Evolutionary conservation across 768 basidiomycete genomes (phyloP).

Genomic region (Russula sp.): DNA sequence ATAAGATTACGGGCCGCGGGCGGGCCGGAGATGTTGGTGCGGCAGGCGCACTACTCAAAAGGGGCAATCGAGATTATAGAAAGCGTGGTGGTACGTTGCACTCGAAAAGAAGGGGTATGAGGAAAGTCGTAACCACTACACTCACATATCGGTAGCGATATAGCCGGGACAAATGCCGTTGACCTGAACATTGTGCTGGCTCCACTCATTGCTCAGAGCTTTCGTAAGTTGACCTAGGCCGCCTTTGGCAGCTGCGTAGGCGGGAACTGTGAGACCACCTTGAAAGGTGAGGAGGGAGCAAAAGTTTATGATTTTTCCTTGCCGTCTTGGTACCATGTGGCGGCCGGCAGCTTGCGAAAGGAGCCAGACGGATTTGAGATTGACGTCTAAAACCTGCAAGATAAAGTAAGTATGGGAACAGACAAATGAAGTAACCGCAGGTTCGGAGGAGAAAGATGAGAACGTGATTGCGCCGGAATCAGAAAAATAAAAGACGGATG

Average conservation of each 20-base stretch:
- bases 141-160: constrained; percentile 81
- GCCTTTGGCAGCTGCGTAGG: constrained; percentile 89
- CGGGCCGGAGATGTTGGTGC: constrained; percentile 15
- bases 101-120: constrained; percentile 6
- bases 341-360: constrained; percentile 80
- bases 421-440: constrained; percentile 13
- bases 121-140: constrained; percentile 19
- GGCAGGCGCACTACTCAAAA: neutral
- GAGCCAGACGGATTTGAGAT: constrained; percentile 82
- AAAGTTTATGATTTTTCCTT: constrained; percentile 70
- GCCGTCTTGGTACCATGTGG: constrained; percentile 74
- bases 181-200: constrained; percentile 77
- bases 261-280: constrained; percentile 69
- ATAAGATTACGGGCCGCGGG: constrained; percentile 19
- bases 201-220: constrained; percentile 92
- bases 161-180: constrained; percentile 87
- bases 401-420: constrained; percentile 5
- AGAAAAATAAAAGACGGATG: constrained; percentile 9
- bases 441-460: constrained; percentile 9
- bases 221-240: constrained; percentile 82
- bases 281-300: constrained; percentile 32
- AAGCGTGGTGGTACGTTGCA: constrained; percentile 7
- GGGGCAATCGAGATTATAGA: constrained; percentile 8
- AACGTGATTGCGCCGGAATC: neutral
- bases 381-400: constrained; percentile 69